Base-by-base conservation (phyloP, 2,329 filamentous ascomycete species). In the Trichoderma citrinoviride region DNA sequence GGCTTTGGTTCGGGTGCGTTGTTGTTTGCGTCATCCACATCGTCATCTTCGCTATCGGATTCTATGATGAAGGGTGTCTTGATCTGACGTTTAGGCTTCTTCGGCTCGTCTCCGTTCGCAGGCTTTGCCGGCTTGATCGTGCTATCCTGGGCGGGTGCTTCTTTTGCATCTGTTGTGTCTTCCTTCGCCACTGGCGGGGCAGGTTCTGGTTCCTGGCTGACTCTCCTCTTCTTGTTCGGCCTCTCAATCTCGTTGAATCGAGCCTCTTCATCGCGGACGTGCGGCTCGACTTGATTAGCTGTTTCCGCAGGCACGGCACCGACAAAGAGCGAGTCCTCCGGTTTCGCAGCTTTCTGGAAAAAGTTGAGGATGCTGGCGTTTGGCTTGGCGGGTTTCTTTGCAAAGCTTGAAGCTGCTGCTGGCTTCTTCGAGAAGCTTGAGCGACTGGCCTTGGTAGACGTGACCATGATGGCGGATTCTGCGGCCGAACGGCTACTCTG, bases 311-410 rank as follows among this genome's bases (percentile, higher is more conserved):
- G n/a, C 8, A 69, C 70, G 1, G 72, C 68, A n/a, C 74, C 77
- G 0, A 81, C 75, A 68, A 91, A 90, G 10, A 90, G 81, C 21
- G 81, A 79, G 64, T 87, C 79, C 67, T 89, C 82, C 64, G 83
- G 78, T 60, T 84, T 83, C 44, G 86, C 83, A 0, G 85, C 81
- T 72, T 91, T 92, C 71, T 90, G 87, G 73, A 93, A 93, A 75
- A 92, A 93, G 68, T 77, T 91, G 15, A 92, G 77, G 37, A 92
- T 92, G 68, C 87, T 92, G 7, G 82, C 80, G 70, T 91, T 91
- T 0, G 79, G 78, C 44, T 78, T 78, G 21, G 71, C 70, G 3
- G 78, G 72, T 57, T 76, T 78, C 68, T 77, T 78, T n/a, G 71
- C 65, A 5, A 71, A 55, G 27, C 70, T 65, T 3, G 70, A 67